phyloP scores from a whole-genome alignment of 2,329 filamentous ascomycete species.

The Aspergillus sclerotialis region DNA sequence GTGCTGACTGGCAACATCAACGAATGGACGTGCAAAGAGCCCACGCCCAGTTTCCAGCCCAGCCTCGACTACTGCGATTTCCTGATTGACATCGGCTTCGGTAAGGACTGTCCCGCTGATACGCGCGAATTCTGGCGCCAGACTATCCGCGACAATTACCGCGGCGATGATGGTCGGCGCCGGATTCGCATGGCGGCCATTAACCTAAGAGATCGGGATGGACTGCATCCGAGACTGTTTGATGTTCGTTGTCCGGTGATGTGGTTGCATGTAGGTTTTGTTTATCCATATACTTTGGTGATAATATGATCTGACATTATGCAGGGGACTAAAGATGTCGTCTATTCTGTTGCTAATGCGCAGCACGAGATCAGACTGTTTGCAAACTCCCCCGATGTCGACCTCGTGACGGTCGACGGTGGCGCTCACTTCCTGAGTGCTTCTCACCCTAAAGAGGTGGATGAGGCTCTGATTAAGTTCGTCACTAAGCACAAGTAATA shows the following conservation, averaged over 20 bases:
- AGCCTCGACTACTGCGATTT: conserved; percentile 38
- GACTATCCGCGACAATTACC: conserved; percentile 41
- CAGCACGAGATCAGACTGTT: conserved; percentile 43
- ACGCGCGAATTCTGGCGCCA: conserved; percentile 38
- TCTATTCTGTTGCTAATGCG: conserved; percentile 6
- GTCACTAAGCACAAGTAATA: conserved; percentile 16
- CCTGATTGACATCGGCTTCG: conserved; percentile 43
- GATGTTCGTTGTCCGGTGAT: conserved; percentile 46
- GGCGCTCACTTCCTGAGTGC: conserved; percentile 46
- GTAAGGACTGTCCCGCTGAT: conserved; percentile 30
- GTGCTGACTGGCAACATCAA: conserved; percentile 30
- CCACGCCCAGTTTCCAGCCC: conserved; percentile 38
- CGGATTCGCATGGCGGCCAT: conserved; percentile 45
- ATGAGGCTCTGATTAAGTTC: conserved; percentile 17
- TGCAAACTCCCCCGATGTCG: conserved; percentile 35
- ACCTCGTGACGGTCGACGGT: conserved; percentile 38
- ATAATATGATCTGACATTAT: not conserved
- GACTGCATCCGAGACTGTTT: conserved; percentile 37
- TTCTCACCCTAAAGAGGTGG: conserved; percentile 41
- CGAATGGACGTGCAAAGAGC: conserved; percentile 30
- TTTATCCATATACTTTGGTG: too few relatives aligned
- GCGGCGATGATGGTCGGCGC: conserved; percentile 43
- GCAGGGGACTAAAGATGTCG: conserved; percentile 15
- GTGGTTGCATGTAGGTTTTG: conserved; percentile 42
- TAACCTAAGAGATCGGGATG: conserved; percentile 43